A percentile compares a stretch with the other conserved stretches of the same genome.
These are phyloP conservation scores for Sinapis alba DNA, from an alignment of 441 rosid genomes.

Conservation along the genomic window DNA sequence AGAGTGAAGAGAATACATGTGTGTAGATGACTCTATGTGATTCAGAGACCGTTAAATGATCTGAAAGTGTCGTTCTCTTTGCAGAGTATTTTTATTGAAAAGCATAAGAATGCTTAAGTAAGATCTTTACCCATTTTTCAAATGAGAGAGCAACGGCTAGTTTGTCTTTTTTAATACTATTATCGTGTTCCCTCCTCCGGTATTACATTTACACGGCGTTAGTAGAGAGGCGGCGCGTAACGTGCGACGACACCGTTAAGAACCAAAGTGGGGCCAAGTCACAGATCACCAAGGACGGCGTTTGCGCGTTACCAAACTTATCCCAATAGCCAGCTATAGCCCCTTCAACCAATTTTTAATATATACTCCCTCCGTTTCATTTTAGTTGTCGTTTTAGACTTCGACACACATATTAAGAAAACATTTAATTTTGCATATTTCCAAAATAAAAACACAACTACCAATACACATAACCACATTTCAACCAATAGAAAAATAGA, in stretches of 20 bases:
- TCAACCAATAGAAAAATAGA: too few species aligned
- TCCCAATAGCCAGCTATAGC: constrained; percentile 35
- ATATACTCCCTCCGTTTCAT: too few species aligned
- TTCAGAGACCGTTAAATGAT: constrained; percentile 11
- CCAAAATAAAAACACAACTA: too few species aligned
- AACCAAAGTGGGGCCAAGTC: constrained; percentile 30
- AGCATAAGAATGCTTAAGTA: neutral
- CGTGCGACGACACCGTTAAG: constrained; percentile 34
- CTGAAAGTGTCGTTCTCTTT: neutral
- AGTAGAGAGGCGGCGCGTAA: constrained; percentile 27
- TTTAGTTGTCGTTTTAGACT: too few species aligned
- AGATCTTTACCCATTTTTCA: neutral
- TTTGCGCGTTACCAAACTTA: constrained; percentile 40
- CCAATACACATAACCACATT: too few species aligned
- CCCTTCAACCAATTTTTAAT: neutral
- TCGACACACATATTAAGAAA: too few species aligned
- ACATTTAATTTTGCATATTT: too few species aligned
- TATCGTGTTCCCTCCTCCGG: neutral
- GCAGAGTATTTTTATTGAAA: neutral
- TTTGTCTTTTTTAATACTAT: constrained; percentile 5
- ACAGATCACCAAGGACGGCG: constrained; percentile 41
- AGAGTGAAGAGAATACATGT: neutral
- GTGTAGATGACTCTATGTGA: neutral
- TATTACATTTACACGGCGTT: constrained; percentile 25
- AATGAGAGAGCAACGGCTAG: constrained; percentile 39